Conservation (phyloP, 1,284 basidiomycete genomes). For the Meira nashicola region DNA sequence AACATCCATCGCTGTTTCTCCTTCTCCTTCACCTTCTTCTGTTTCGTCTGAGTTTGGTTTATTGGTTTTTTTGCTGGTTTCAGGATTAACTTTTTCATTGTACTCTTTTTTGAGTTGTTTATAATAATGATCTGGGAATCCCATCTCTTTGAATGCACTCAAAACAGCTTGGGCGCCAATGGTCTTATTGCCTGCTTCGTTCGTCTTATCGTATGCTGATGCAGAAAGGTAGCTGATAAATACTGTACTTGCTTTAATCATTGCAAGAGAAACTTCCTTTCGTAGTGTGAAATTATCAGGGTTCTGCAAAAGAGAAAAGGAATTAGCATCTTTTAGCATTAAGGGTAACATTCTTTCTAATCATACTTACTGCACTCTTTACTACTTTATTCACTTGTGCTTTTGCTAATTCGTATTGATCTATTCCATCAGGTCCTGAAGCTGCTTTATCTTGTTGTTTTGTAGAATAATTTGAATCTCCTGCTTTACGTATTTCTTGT, state of each 20-base stretch:
- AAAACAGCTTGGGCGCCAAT: slow-evolving; percentile 18
- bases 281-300: slow-evolving; percentile 21
- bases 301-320: slow-evolving; percentile 3
- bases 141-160: slow-evolving; percentile 21
- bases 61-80: neutral
- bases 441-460: slow-evolving; percentile 9
- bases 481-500: too few species aligned
- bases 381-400: slow-evolving; percentile 21
- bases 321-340: neutral
- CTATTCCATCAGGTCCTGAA: slow-evolving; percentile 15
- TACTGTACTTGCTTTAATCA: slow-evolving; percentile 22
- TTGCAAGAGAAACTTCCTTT: slow-evolving; percentile 18
- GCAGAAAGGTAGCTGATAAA: slow-evolving; percentile 23
- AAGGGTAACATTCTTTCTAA: neutral
- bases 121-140: slow-evolving; percentile 19
- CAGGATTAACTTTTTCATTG: slow-evolving; percentile 1
- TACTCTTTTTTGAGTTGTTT: slow-evolving; percentile 19
- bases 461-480: neutral
- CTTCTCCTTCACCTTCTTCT: neutral
- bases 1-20: neutral
- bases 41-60: neutral
- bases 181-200: slow-evolving; percentile 22
- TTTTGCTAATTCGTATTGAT: slow-evolving; percentile 21
- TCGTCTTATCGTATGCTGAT: slow-evolving; percentile 20
- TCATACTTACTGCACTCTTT: slow-evolving; percentile 11